These are phyloP conservation scores for Tuber brumale DNA, from an alignment of 495 filamentous ascomycete species.

Conservation along the genomic window DNA sequence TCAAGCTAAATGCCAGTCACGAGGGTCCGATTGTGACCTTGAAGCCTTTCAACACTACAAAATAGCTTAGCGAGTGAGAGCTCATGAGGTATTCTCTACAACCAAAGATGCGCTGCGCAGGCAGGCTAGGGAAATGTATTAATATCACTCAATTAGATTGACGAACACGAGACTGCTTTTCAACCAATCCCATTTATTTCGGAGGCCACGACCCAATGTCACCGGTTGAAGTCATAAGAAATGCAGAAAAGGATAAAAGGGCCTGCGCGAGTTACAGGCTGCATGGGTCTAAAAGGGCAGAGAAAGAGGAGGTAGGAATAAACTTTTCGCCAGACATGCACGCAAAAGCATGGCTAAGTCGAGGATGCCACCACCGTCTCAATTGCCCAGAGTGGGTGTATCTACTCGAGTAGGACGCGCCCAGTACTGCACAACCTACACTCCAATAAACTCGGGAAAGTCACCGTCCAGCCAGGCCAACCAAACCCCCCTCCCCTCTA, in stretches of 20 bases:
- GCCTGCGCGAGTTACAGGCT: neutral
- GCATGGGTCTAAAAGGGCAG: neutral
- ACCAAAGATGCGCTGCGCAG: neutral
- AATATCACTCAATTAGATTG: neutral
- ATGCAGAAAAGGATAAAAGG: neutral
- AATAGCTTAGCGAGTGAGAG: neutral
- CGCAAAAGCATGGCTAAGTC: neutral
- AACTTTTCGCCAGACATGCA: neutral
- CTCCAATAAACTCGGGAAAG: neutral
- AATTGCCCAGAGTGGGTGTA: neutral
- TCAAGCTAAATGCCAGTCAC: neutral
- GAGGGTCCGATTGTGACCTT: neutral
- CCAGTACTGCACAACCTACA: neutral
- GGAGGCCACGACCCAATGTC: neutral
- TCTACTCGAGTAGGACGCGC: no score
- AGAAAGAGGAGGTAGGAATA: neutral
- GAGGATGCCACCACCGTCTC: neutral
- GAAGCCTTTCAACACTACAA: neutral
- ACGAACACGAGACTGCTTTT: neutral
- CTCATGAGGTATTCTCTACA: neutral
- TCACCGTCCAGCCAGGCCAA: neutral
- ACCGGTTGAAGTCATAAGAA: neutral
- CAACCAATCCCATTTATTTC: neutral
- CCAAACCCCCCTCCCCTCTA: neutral
- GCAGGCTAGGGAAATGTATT: neutral